phyloP scores from a whole-genome alignment of 371 early-diverging fungal genomes.

The Caulochytrium protostelioides region DNA sequence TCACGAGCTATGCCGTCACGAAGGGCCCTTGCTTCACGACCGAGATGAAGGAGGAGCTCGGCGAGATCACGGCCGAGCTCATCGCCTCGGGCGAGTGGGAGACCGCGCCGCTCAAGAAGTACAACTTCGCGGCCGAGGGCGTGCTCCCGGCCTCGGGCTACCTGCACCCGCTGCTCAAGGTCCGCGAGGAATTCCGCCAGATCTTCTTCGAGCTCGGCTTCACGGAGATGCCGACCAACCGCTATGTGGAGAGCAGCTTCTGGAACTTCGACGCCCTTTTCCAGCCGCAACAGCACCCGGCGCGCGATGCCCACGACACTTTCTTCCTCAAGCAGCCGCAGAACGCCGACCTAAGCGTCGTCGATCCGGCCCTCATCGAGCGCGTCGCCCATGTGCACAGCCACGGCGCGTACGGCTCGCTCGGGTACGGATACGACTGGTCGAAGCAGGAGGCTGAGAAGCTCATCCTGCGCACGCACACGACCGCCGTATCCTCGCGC shows the following conservation, averaged over 20 bases:
- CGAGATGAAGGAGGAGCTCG: constrained; percentile 60
- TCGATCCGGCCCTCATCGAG: no score
- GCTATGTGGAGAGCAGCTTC: constrained; percentile 97
- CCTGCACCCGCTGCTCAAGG: constrained; percentile 97
- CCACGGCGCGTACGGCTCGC: constrained; percentile 90
- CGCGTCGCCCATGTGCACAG: constrained; percentile 82
- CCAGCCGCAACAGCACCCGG: constrained; percentile 99
- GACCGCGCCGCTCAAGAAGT: constrained; percentile 80
- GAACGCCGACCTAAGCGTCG: no score
- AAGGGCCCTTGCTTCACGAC: constrained; percentile 81
- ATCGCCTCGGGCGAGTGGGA: constrained; percentile 69
- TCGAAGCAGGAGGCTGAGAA: constrained; percentile 85
- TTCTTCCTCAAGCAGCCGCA: constrained; percentile 91
- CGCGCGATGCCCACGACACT: constrained; percentile 98
- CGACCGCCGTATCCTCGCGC: constrained; percentile 86
- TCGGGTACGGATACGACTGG: constrained; percentile 92
- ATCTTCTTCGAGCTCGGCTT: constrained; percentile 99
- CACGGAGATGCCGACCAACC: constrained; percentile 97
- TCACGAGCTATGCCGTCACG: constrained; percentile 54
- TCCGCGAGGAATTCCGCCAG: constrained; percentile 95
- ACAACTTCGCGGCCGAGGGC: constrained; percentile 88
- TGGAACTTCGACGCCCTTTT: constrained; percentile 99
- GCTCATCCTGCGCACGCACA: constrained; percentile 95
- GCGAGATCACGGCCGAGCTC: constrained; percentile 91
- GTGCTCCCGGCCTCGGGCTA: constrained; percentile 69